Evolutionary conservation across 73 alveolate species (phyloP), one percentile per base, ranked within the genome.

Genomic region (Paramecium sexaurelia): DNA sequence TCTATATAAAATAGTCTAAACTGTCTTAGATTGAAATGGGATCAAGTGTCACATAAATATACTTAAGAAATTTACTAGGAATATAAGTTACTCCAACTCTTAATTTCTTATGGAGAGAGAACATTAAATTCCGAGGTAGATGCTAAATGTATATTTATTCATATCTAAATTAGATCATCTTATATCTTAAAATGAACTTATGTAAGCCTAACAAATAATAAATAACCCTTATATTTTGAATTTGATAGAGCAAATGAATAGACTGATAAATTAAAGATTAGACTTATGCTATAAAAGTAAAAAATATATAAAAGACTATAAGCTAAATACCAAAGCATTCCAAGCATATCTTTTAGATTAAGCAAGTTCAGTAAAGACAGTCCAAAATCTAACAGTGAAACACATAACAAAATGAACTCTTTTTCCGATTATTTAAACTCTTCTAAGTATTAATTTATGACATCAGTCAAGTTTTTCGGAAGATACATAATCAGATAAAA

Each of bases 81-180:
- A 37, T 73, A 73, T 73, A 73, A 35, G 35, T 5, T 73, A 15
- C 57, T 73, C 4, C 19, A 29, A 37, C 29, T 73, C 35, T 35
- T 73, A 10, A 73, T 73, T 19, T 20, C 35, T n/a, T 73, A 73
- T 20, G 87, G 87, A n/a, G 87, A 73, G 29, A 73, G 27, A 9
- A 13, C 61, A 32, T 20, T 73, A 20, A 73, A 73, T 73, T 32
- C 33, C 1, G 56, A 73, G 24, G 33, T 73, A 32, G 87, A 73
- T 73, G 67, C 87, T 73, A 73, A 73, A 73, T 73, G 87, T 73
- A 32, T 4, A 13, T 29, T 29, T 32, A 32, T 17, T 17, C 2
- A 33, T 15, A 17, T 32, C 19, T 29, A 32, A 33, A 7, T 35
- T 35, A 73, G 87, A 73, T 73, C 87, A 73, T 35, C 33, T 73